Percentiles rank a stretch among this genome's conserved stretches.
Evolutionary conservation across 2,329 filamentous ascomycete genomes (phyloP).

Genomic region (Penicillium sp.): DNA sequence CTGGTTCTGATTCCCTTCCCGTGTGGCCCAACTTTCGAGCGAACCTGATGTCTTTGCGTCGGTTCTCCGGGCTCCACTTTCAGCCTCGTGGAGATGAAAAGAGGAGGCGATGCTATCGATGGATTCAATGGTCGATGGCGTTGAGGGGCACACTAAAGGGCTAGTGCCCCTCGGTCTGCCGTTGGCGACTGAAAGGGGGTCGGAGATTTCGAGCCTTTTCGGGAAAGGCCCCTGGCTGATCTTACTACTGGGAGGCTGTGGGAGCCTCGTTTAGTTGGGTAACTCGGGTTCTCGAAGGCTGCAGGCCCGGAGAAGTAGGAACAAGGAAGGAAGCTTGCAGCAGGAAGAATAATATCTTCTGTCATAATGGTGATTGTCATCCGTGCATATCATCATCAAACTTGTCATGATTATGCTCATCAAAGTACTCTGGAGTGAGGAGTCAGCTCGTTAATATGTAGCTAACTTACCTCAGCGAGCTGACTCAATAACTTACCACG

Average conservation of each 20-base stretch:
- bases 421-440: not conserved
- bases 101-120: not conserved
- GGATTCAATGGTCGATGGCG: not conserved
- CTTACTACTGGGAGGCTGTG: not conserved
- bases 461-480: no score
- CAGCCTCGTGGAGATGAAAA: slow-evolving; percentile 8
- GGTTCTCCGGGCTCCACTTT: slow-evolving; percentile 5
- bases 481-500: no score
- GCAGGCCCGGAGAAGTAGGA: not conserved
- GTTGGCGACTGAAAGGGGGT: not conserved
- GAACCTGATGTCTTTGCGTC: not conserved
- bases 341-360: not conserved
- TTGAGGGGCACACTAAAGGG: not conserved
- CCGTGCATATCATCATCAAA: not conserved
- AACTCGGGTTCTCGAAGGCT: not conserved
- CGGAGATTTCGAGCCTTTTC: slow-evolving; percentile 1
- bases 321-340: not conserved
- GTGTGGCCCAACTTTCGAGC: not conserved
- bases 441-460: no score
- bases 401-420: not conserved
- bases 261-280: not conserved
- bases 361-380: not conserved
- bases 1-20: not conserved
- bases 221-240: slow-evolving; percentile 1
- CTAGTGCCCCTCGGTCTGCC: not conserved